These are phyloP conservation scores for Colletotrichum lini DNA, from an alignment of 2,329 filamentous ascomycete genomes.

Conservation along the genomic window DNA sequence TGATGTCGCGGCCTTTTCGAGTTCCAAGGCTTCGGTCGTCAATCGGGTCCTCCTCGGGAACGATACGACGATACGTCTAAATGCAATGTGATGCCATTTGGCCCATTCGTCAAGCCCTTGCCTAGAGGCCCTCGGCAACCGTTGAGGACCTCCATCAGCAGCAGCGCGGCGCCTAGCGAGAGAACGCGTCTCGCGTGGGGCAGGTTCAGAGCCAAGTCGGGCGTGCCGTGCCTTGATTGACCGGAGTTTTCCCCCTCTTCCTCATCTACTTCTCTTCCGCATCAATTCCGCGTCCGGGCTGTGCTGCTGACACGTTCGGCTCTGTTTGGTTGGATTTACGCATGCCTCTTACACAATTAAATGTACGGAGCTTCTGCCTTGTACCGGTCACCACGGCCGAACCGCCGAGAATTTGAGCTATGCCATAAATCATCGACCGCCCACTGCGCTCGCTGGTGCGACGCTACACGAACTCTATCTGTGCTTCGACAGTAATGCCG, in stretches of 20 bases:
- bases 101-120: background rate
- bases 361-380: background rate
- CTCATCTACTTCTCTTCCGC: background rate
- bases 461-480: constrained; percentile 28
- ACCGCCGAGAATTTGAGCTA: background rate
- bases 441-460: constrained; percentile 7
- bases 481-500: background rate
- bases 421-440: too few species aligned
- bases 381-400: background rate
- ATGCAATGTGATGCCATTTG: background rate
- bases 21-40: background rate
- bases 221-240: background rate
- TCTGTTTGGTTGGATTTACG: too few species aligned
- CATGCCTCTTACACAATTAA: too few species aligned
- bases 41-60: background rate
- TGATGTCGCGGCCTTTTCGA: constrained; percentile 11
- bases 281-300: background rate
- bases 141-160: background rate
- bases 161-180: background rate
- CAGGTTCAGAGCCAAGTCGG: background rate
- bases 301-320: constrained; percentile 8
- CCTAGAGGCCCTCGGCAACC: too few species aligned
- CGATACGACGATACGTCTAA: background rate
- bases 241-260: background rate
- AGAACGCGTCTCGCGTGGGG: constrained; percentile 14